These are phyloP conservation scores for Leccinum fallax DNA, from an alignment of 1,284 basidiomycete genomes.

Conservation along the genomic window DNA sequence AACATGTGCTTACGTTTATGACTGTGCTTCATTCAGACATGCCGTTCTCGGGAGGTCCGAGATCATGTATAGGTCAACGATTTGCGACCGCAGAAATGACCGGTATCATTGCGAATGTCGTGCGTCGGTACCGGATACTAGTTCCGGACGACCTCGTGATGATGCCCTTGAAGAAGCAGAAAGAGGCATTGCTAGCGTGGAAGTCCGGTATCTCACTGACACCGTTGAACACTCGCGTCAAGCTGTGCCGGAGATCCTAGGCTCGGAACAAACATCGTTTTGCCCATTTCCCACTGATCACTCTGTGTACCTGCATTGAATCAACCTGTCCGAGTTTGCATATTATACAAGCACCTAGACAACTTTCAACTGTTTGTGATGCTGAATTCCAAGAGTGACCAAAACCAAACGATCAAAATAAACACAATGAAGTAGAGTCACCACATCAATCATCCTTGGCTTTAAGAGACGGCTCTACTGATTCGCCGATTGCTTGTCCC, in stretches of 20 bases:
- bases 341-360: neutral
- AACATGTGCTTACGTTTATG: neutral
- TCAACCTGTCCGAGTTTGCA: neutral
- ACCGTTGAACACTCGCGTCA: conserved; percentile 31
- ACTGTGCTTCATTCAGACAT: conserved; percentile 24
- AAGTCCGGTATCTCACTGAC: conserved; percentile 34
- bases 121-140: conserved; percentile 33
- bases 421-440: neutral
- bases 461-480: conserved; percentile 4
- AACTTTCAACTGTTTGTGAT: neutral
- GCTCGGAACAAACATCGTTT: neutral
- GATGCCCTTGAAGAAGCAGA: conserved; percentile 31
- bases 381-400: neutral
- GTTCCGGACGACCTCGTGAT: conserved; percentile 37
- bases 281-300: neutral
- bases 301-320: neutral
- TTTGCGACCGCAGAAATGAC: conserved; percentile 35
- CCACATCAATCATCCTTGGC: conserved; percentile 6
- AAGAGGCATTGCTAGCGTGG: conserved; percentile 34
- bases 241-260: conserved; percentile 22
- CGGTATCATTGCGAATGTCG: conserved; percentile 33
- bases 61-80: conserved; percentile 45
- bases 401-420: neutral
- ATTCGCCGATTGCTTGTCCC: conserved; percentile 2
- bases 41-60: conserved; percentile 42